Percentiles rank a stretch among this genome's conserved stretches.
Evolutionary conservation across 306 rosid genomes (phyloP).

Genomic region (Cicer chorassanicum): DNA sequence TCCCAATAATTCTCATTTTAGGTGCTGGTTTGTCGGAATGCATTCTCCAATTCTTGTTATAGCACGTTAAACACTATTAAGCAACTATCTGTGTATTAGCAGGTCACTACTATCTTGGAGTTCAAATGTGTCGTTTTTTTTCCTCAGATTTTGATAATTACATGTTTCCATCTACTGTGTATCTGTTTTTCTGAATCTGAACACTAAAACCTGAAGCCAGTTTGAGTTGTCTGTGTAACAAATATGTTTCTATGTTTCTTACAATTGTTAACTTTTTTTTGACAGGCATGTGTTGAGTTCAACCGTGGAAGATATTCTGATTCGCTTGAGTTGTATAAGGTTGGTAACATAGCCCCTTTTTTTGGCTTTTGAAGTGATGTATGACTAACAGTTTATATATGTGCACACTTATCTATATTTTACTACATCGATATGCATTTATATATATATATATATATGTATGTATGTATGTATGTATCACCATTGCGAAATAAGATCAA

Average conservation of each 20-base stretch:
- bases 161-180: slow-evolving; percentile 12
- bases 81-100: slow-evolving; percentile 13
- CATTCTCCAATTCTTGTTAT: slow-evolving; percentile 16
- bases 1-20: slow-evolving; percentile 4
- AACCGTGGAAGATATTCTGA: slow-evolving; percentile 88
- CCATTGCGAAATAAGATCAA: background rate
- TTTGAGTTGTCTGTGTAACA: slow-evolving; percentile 35
- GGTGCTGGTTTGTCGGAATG: slow-evolving; percentile 31
- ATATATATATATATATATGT: background rate
- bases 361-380: slow-evolving; percentile 40
- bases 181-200: slow-evolving; percentile 31
- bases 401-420: slow-evolving; percentile 35
- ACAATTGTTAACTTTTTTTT: slow-evolving; percentile 45
- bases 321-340: slow-evolving; percentile 95
- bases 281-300: slow-evolving; percentile 98
- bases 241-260: slow-evolving; percentile 38
- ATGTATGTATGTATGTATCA: background rate
- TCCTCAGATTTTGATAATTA: background rate
- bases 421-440: background rate
- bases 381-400: slow-evolving; percentile 33
- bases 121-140: slow-evolving; percentile 15
- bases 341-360: slow-evolving; percentile 51
- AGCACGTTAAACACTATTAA: background rate
- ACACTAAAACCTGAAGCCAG: slow-evolving; percentile 23
- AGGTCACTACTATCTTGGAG: slow-evolving; percentile 11